Percentiles rank a stretch among this genome's conserved stretches.
Conservation (phyloP, 257 asterid genomes). For the Forsythia suspensa region DNA sequence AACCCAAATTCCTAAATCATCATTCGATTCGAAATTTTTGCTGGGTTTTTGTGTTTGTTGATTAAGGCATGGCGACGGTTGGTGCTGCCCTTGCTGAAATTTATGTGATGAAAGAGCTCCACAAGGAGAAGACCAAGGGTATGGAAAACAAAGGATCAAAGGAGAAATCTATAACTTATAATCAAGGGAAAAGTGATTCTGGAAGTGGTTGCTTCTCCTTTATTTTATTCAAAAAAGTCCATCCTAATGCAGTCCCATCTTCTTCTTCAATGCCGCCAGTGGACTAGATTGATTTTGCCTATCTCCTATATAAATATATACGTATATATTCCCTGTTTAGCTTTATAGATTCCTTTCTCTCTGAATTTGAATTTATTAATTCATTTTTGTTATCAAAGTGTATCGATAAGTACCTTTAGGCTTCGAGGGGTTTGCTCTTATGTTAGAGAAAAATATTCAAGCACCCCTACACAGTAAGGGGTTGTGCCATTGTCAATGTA, state of each 20-base stretch:
- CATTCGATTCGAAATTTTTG: not conserved
- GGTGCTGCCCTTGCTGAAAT: constrained; percentile 35
- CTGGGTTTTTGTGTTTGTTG: not conserved
- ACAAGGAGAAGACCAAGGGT: constrained; percentile 29
- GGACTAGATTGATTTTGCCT: not conserved
- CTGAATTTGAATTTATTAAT: not conserved
- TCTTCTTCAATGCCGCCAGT: not conserved
- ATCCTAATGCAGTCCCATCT: constrained; percentile 1
- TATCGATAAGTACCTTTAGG: too few relatives aligned
- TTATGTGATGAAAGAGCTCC: constrained; percentile 25
- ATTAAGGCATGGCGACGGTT: constrained; percentile 13
- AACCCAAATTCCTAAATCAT: not conserved
- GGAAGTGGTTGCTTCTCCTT: constrained; percentile 17
- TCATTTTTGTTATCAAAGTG: not conserved
- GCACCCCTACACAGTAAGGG: too few relatives aligned
- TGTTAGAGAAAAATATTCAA: too few relatives aligned
- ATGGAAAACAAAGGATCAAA: constrained; percentile 12
- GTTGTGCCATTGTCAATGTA: too few relatives aligned
- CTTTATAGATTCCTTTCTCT: not conserved
- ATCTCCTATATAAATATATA: too few relatives aligned
- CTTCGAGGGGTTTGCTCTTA: too few relatives aligned
- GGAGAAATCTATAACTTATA: not conserved
- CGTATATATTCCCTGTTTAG: not conserved
- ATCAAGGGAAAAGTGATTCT: not conserved
- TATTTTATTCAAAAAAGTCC: constrained; percentile 18